phyloP scores from a whole-genome alignment of 768 basidiomycete species.

The Flagelloscypha sp. region DNA sequence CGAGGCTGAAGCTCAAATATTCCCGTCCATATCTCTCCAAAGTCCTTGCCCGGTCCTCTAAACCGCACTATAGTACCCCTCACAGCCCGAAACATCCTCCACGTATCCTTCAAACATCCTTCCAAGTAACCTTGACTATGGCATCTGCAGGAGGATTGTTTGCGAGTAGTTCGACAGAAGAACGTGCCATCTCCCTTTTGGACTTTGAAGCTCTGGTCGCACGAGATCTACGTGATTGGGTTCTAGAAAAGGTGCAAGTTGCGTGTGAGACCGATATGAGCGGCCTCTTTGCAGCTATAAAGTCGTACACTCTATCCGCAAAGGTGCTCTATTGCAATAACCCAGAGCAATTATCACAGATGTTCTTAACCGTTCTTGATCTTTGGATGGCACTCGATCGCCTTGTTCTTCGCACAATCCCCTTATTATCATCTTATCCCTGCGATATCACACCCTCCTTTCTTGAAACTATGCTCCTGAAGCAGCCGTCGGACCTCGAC shows the following conservation, averaged over 20 bases:
- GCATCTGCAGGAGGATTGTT: no score
- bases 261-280: conserved; percentile 11
- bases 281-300: conserved; percentile 20
- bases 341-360: conserved; percentile 31
- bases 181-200: conserved; percentile 18
- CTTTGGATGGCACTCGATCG: conserved; percentile 43
- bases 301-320: conserved; percentile 19
- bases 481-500: conserved; percentile 17
- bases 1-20: no score
- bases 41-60: no score
- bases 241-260: conserved; percentile 10
- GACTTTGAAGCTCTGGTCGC: conserved; percentile 30
- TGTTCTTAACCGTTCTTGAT: conserved; percentile 37
- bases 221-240: conserved; percentile 25
- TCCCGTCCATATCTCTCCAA: no score
- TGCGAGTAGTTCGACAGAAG: no score
- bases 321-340: conserved; percentile 20
- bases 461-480: conserved; percentile 34
- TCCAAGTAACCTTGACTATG: no score
- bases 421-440: conserved; percentile 35
- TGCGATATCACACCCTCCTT: conserved; percentile 33
- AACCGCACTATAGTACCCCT: no score
- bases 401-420: conserved; percentile 21
- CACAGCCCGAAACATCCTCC: no score
- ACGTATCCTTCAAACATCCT: no score